A percentile compares a stretch with the other conserved stretches of the same genome.
phyloP scores from a whole-genome alignment of 2,329 filamentous ascomycete genomes.

The Thyridium curvatum region DNA sequence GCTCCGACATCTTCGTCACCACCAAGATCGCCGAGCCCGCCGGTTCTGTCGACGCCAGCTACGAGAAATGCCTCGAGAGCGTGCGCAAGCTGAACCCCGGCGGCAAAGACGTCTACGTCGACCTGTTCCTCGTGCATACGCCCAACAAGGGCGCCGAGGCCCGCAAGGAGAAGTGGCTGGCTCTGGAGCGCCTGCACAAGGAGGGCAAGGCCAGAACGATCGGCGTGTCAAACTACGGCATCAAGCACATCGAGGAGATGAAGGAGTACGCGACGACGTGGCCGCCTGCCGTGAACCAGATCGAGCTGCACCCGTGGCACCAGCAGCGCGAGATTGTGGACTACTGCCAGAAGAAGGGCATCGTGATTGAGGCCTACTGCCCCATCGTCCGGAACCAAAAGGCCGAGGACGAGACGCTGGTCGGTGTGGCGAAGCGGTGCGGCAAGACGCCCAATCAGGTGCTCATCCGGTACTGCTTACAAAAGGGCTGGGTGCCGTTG shows the following conservation, averaged over 20 bases:
- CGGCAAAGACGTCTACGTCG: background rate
- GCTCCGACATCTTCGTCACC: conserved; percentile 53
- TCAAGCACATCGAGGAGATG: background rate
- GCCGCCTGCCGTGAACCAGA: background rate
- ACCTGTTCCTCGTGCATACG: background rate
- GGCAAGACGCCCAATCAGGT: conserved; percentile 57
- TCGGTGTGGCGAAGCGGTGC: conserved; percentile 51
- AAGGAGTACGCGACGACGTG: background rate
- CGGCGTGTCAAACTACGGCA: background rate
- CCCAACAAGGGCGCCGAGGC: background rate
- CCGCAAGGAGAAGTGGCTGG: background rate
- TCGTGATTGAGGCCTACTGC: conserved; percentile 46
- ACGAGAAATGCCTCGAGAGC: conserved; percentile 52
- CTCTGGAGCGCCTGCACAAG: background rate
- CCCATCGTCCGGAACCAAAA: conserved; percentile 56
- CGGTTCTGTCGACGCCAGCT: conserved; percentile 33
- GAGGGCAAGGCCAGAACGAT: background rate
- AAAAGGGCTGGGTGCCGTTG: conserved; percentile 63
- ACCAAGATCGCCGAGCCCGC: conserved; percentile 48
- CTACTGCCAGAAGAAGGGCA: conserved; percentile 45
- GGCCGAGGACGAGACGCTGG: conserved; percentile 51
- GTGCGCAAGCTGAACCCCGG: conserved; percentile 41
- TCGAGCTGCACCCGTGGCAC: conserved; percentile 57
- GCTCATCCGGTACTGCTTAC: conserved; percentile 61
- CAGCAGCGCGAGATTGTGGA: conserved; percentile 51